These are phyloP conservation scores for Aspergillus udagawae DNA, from an alignment of 2,329 filamentous ascomycete genomes.

Conservation along the genomic window DNA sequence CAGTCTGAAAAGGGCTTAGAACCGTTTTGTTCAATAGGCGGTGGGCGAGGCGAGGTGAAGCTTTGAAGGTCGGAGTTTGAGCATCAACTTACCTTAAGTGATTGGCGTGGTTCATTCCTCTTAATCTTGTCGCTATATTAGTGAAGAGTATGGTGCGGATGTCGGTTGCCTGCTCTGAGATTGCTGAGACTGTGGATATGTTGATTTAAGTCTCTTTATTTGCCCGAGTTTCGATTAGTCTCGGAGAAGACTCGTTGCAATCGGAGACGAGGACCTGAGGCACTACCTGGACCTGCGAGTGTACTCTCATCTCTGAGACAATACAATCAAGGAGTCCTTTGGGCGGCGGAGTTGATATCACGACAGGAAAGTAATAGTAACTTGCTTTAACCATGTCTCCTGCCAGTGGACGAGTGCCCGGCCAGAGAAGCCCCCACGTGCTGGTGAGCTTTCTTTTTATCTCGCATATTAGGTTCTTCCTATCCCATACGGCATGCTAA, in stretches of 20 bases:
- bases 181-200: background rate
- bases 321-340: background rate
- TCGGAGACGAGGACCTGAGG: background rate
- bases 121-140: background rate
- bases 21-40: constrained; percentile 2
- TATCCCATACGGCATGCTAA: constrained; percentile 10
- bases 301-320: background rate
- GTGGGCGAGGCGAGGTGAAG: constrained; percentile 2
- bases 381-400: constrained; percentile 23
- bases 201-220: background rate
- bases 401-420: constrained; percentile 26
- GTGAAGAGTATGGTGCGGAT: background rate
- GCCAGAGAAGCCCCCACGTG: constrained; percentile 43
- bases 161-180: background rate
- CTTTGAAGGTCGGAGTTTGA: background rate
- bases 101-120: background rate
- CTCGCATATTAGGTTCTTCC: background rate
- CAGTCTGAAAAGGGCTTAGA: background rate
- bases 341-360: background rate
- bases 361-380: background rate
- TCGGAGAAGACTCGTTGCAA: background rate
- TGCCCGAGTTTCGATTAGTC: background rate
- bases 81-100: background rate
- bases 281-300: background rate
- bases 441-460: constrained; percentile 30